Evolutionary conservation across 73 alveolate genomes (phyloP), one percentile per base, ranked within the genome.

Genomic region (Tetrahymena thermophila): DNA sequence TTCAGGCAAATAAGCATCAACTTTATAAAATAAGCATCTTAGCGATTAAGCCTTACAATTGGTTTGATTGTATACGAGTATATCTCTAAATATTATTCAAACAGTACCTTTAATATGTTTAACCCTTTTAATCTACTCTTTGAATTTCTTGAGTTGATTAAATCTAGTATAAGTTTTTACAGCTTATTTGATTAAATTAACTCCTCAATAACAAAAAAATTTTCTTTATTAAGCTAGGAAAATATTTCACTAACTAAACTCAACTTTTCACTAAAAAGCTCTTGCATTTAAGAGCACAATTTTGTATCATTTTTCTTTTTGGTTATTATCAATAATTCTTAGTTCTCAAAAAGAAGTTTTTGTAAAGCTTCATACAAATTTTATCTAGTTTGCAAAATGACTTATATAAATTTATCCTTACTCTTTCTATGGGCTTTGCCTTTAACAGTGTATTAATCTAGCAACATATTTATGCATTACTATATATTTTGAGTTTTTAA

Each of bases 401-500:
- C 57, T 34, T 93, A 34, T 34, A 95, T 95, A 28, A 95, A 56
- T 28, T 85, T 85, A 23, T 56, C 50, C 89, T 95, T 95, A 15
- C 95, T 85, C 56, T 93, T 85, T 93, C 94, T 95, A 43, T 95
- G 94, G 44, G 97, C 97, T 50, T 95, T 38, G 34, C 97, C 97
- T 56, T 95, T 95, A 34, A 95, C 97, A 1, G 97, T 95, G 56
- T 95, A 95, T 89, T 95, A 55, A 89, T 95, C 97, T 44, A 95
- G 83, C 37, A 95, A 55, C 35, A 93, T 89, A 93, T 85, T 85
- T 35, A 95, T 93, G 34, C 97, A 95, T 95, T 95, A 55, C 43
- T 95, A 93, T 16, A 95, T 21, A 50, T 19, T 95, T 23, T 35
- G 35, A 44, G 34, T 19, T 57, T 19, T 5, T 71, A 28, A 28